A percentile compares a stretch with the other conserved stretches of the same genome.
These are phyloP conservation scores for Paracorniculantispora psalliotae DNA, from an alignment of 2,329 filamentous ascomycete genomes.

Conservation along the genomic window DNA sequence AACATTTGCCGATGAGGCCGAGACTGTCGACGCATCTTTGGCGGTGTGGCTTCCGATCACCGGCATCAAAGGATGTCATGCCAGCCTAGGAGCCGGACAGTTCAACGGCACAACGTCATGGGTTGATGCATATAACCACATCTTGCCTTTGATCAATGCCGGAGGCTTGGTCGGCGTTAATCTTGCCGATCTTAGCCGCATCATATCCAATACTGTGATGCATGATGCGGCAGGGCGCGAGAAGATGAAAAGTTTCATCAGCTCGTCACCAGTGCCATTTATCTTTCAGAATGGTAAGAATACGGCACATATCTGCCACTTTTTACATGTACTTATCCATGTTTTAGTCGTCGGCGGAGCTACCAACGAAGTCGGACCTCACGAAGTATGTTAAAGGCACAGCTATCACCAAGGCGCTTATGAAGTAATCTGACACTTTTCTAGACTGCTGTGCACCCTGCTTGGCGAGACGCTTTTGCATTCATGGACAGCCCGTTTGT, in stretches of 20 bases:
- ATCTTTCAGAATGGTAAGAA: not conserved
- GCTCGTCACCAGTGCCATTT: not conserved
- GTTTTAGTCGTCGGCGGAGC: not conserved
- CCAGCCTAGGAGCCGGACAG: not conserved
- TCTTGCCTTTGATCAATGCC: not conserved
- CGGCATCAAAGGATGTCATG: not conserved
- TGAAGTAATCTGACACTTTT: not conserved
- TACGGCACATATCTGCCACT: not conserved
- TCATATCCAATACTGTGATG: not conserved
- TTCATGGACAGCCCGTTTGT: not conserved
- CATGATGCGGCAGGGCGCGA: not conserved
- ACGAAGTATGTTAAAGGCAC: not conserved
- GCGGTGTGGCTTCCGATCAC: not conserved
- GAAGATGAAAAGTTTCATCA: not conserved
- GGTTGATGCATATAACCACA: not conserved
- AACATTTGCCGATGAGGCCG: not conserved
- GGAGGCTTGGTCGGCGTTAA: slow-evolving; percentile 3
- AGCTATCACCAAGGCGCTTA: not conserved
- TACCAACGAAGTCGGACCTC: not conserved
- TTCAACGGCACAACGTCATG: not conserved
- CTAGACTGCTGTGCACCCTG: not conserved
- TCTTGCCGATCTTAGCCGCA: not conserved
- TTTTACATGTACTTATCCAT: not conserved
- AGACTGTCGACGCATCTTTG: not conserved
- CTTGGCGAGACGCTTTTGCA: not conserved